phyloP scores from a whole-genome alignment of 257 asterid genomes.

The Jaltomata sinuosa region DNA sequence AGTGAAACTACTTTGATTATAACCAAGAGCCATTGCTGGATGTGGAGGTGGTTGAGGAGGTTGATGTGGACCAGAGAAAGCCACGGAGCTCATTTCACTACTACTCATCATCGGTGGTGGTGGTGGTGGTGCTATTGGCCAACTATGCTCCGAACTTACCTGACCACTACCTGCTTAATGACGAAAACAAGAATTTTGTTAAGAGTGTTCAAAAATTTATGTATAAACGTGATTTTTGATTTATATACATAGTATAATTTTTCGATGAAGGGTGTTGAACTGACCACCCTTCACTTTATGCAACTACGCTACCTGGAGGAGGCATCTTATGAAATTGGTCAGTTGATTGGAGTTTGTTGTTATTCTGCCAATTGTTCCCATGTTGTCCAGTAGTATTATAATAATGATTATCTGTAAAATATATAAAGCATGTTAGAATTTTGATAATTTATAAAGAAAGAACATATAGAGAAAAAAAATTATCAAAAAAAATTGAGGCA shows the following conservation, averaged over 20 bases:
- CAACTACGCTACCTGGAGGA: neutral
- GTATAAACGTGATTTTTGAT: neutral
- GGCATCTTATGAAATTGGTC: constrained; percentile 45
- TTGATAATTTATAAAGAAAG: neutral
- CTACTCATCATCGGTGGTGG: constrained; percentile 61
- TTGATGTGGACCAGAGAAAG: constrained; percentile 44
- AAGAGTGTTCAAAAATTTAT: neutral
- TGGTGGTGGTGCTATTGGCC: constrained; percentile 70
- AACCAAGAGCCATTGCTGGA: constrained; percentile 32
- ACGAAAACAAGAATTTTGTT: neutral
- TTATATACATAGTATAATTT: too few species aligned
- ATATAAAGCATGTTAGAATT: neutral
- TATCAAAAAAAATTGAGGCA: neutral
- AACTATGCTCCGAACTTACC: constrained; percentile 56
- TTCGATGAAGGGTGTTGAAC: too few species aligned
- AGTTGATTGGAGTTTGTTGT: constrained; percentile 11
- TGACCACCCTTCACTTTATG: too few species aligned
- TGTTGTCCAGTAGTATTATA: constrained; percentile 26
- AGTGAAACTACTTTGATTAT: constrained; percentile 40
- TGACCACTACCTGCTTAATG: constrained; percentile 16
- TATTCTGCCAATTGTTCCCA: constrained; percentile 28
- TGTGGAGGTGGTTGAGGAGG: constrained; percentile 41
- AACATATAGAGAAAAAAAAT: neutral
- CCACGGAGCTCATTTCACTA: constrained; percentile 50
- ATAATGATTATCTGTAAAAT: constrained; percentile 7